phyloP scores from a whole-genome alignment of 2,329 filamentous ascomycete genomes.

The Fusarium sp. region DNA sequence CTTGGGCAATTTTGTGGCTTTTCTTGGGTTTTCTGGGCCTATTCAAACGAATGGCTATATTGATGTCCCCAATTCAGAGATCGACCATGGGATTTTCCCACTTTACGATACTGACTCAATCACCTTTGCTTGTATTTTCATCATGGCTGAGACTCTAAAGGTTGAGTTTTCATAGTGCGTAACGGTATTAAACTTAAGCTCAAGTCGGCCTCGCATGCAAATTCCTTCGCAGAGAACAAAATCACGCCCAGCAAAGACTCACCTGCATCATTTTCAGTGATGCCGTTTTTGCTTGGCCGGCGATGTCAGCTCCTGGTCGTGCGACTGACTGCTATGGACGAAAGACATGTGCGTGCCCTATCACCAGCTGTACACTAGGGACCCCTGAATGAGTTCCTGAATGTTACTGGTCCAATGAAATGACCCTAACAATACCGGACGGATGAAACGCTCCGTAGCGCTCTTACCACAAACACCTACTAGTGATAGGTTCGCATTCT shows the following conservation, averaged over 20 bases:
- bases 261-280: neutral
- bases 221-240: neutral
- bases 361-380: slow-evolving; percentile 34
- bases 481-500: slow-evolving; percentile 7
- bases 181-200: neutral
- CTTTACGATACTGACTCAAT: slow-evolving; percentile 33
- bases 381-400: slow-evolving; percentile 39
- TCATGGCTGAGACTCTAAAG: slow-evolving; percentile 5
- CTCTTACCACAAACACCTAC: slow-evolving; percentile 26
- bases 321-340: slow-evolving; percentile 31
- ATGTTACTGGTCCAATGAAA: slow-evolving; percentile 37
- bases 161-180: neutral
- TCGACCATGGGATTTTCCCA: slow-evolving; percentile 39
- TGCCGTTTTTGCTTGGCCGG: slow-evolving; percentile 19
- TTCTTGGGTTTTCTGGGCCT: slow-evolving; percentile 27
- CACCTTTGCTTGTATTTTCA: slow-evolving; percentile 19
- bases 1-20: slow-evolving; percentile 34
- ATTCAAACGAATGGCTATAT: slow-evolving; percentile 1
- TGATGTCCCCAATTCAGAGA: slow-evolving; percentile 16
- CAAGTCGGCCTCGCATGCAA: neutral
- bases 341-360: slow-evolving; percentile 39
- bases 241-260: neutral
- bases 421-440: slow-evolving; percentile 8
- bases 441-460: slow-evolving; percentile 44
- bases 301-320: slow-evolving; percentile 33